phyloP scores from a whole-genome alignment of 441 rosid species.

The Corymbia calophylla region DNA sequence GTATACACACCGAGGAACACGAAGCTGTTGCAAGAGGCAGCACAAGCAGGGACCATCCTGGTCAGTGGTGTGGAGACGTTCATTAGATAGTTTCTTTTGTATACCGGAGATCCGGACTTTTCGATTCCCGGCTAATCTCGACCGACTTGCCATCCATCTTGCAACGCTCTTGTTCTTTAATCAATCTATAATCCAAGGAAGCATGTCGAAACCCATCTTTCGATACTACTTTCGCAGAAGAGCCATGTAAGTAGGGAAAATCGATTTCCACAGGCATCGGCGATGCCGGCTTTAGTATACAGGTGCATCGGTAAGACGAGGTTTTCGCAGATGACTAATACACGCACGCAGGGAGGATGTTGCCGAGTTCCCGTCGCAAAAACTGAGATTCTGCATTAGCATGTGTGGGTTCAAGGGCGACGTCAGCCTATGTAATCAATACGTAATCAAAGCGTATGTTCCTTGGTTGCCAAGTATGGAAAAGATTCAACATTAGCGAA shows the following conservation, averaged over 20 bases:
- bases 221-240: background rate
- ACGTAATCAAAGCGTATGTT: background rate
- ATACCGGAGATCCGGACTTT: background rate
- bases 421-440: background rate
- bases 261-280: background rate
- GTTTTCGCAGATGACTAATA: background rate
- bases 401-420: background rate
- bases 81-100: constrained; percentile 6
- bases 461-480: background rate
- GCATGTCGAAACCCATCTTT: no score
- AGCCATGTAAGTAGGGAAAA: background rate
- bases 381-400: background rate
- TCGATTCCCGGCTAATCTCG: background rate
- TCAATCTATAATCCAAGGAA: no score
- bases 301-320: background rate
- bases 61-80: constrained; percentile 26
- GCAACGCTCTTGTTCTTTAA: background rate
- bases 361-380: background rate
- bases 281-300: no score
- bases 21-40: constrained; percentile 19
- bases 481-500: background rate
- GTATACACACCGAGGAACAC: constrained; percentile 23
- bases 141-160: background rate
- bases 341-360: background rate
- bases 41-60: constrained; percentile 11